Evolutionary conservation across 1,139 yeast genomes (phyloP), one percentile per base, ranked within the genome.

Genomic region (Debaryomyces psychrophilus): DNA sequence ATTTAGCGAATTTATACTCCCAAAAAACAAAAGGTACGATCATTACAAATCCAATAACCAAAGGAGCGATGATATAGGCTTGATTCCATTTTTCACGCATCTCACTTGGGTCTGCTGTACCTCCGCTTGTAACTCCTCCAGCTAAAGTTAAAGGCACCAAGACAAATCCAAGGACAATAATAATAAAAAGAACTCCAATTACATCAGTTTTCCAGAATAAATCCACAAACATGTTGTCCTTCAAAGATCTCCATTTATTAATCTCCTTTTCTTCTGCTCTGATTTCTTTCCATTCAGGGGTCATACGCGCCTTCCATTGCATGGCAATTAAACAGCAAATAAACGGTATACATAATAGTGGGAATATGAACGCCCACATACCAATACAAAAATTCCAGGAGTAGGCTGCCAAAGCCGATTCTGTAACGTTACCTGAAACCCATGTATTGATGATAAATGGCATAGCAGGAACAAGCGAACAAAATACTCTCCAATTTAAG

Each of bases 331-430:
- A 68, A 55, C 85, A 77, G 8, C 52, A 50, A 25, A 83, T 55
- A 47, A 87, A 65, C 22, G 93, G 93, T 18, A 86, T 48, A 55
- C 84, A 72, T 5, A 80, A 61, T 28, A 85, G 69, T 23, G 93
- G 92, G 69, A 83, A 76, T 50, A 87, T 83, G 58, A 85, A 83
- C 1, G 90, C 90, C 88, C 88, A 87, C 79, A 86, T 85, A 35
- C 86, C 92, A 55, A 85, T 82, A 56, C 85, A 84, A 82, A 85
- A 86, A 31, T 79, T 74, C 95, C 95, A 86, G 2, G 65, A 52
- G 61, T 70, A 64, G 7, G 47, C 35, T n/a, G 58, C 53, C 27
- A 57, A 55, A n/a, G 56, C 56, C 28, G 42, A 55, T 20, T 79
- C 68, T 41, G 25, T 17, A 5, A 86, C 68, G 53, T 82, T 71